Evolutionary conservation across 2,329 filamentous ascomycete genomes (phyloP), one percentile per base, ranked within the genome.

Genomic region (Exophiala calicioides): DNA sequence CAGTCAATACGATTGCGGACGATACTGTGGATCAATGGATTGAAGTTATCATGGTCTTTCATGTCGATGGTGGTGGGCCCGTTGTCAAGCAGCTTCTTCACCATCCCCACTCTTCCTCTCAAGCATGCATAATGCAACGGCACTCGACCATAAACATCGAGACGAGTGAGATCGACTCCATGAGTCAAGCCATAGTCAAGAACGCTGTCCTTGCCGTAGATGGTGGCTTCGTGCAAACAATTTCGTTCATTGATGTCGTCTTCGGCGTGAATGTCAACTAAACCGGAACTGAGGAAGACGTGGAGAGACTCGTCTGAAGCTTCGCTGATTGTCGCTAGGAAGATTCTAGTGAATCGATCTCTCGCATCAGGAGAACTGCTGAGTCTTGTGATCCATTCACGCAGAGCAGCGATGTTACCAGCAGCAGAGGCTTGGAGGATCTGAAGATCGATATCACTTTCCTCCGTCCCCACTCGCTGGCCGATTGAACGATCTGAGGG

Each of bases 181-280:
- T 79, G 82, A 1, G 79, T 73, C n/a, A 98, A 73, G 3, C 86
- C 90, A 55, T 86, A 82, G 39, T 80, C 74, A 48, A 97, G 73
- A 21, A 96, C 86, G 58, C 87, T 84, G 7, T 79, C 71, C 60
- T 90, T 90, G 15, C 90, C 90, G 52, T 94, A 95, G 41, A 97
- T 96, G 1, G 90, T 86, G n/a, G 93, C 88, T 69, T 97, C 93
- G 60, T 98, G 93, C 35, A 98, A 76, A 62, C 90, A 95, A 61
- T 96, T 98, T 30, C 93, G 81, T 70, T 96, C 91, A 61, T 97
- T 98, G 66, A 98, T 97, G 61, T 96, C 90, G 64, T 98, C 93
- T 60, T 95, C 89, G 1, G 90, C 93, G 61, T 89, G 84, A n/a
- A 96, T 78, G 65, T 97, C 86, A 24, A 98, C 88, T 18, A 93